Percentiles rank a stretch among this genome's conserved stretches.
Conservation (phyloP, 2,329 filamentous ascomycete species). For the Paraphoma sp. region DNA sequence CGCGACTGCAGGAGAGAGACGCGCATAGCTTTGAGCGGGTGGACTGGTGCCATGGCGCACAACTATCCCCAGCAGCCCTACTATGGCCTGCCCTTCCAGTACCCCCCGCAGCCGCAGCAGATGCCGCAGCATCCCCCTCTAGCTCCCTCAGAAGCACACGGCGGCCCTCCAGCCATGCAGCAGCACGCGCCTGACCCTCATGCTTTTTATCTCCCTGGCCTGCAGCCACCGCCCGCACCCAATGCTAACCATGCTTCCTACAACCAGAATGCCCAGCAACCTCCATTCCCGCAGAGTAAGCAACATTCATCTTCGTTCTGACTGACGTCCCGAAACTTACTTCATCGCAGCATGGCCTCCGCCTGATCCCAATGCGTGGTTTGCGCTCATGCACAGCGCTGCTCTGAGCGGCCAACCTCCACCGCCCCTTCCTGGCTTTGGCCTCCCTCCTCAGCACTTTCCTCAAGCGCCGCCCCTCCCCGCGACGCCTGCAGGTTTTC, state of each 20-base stretch:
- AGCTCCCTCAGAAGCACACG: slow-evolving; percentile 12
- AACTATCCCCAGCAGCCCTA: slow-evolving; percentile 33
- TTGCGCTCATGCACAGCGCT: slow-evolving; percentile 28
- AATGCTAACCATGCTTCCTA: slow-evolving; percentile 33
- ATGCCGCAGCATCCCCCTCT: slow-evolving; percentile 9
- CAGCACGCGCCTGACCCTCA: slow-evolving; percentile 16
- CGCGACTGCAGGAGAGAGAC: slow-evolving; percentile 18
- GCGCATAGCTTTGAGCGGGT: slow-evolving; percentile 18
- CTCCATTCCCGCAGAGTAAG: slow-evolving; percentile 12
- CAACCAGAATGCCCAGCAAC: slow-evolving; percentile 31
- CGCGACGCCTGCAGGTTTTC: slow-evolving; percentile 20
- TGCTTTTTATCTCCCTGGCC: slow-evolving; percentile 17
- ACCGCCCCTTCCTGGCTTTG: slow-evolving; percentile 26
- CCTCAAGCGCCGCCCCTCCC: slow-evolving; percentile 27
- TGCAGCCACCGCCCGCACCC: slow-evolving; percentile 20
- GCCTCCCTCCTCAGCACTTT: slow-evolving; percentile 26
- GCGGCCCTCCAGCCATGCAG: slow-evolving; percentile 14
- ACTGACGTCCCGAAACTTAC: no score
- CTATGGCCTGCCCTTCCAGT: slow-evolving; percentile 31
- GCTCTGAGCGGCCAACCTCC: slow-evolving; percentile 23
- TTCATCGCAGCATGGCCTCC: slow-evolving; percentile 24
- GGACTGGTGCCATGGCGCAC: slow-evolving; percentile 33
- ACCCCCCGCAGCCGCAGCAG: slow-evolving; percentile 21
- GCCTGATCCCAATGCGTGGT: slow-evolving; percentile 40
- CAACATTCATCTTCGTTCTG: no score